phyloP scores from a whole-genome alignment of 352 stramenopile genomes.

The Globisporangium abappressorium region DNA sequence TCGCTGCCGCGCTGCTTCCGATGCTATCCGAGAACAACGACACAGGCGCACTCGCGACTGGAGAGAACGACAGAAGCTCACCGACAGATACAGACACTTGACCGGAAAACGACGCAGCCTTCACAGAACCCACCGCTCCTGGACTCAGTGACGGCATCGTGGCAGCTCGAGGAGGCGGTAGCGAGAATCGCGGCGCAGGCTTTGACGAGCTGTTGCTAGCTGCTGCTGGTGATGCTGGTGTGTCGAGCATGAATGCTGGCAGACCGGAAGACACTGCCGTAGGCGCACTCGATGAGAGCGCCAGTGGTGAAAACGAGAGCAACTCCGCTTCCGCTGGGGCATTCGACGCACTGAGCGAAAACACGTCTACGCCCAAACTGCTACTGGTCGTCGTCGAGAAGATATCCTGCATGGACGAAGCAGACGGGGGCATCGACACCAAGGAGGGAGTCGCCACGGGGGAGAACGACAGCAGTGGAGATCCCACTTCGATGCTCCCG shows the following conservation, averaged over 20 bases:
- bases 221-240: background rate
- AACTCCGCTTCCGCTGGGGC: slow-evolving; percentile 14
- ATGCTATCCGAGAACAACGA: slow-evolving; percentile 26
- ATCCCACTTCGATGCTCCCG: slow-evolving; percentile 5
- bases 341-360: slow-evolving; percentile 9
- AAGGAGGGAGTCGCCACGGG: slow-evolving; percentile 21
- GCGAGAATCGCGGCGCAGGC: slow-evolving; percentile 16
- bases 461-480: slow-evolving; percentile 41
- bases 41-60: slow-evolving; percentile 23
- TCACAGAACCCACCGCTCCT: background rate
- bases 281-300: slow-evolving; percentile 5
- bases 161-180: slow-evolving; percentile 17
- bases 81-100: slow-evolving; percentile 24
- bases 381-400: slow-evolving; percentile 1
- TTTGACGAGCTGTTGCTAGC: background rate
- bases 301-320: slow-evolving; percentile 24
- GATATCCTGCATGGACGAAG: slow-evolving; percentile 4
- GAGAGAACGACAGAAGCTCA: slow-evolving; percentile 65
- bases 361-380: background rate
- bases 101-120: slow-evolving; percentile 16
- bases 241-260: slow-evolving; percentile 11
- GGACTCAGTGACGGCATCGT: slow-evolving; percentile 17
- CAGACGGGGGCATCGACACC: slow-evolving; percentile 20
- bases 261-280: slow-evolving; percentile 2
- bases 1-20: slow-evolving; percentile 18